Evolutionary conservation across 2,329 filamentous ascomycete genomes (phyloP).

Genomic region (Acarospora socialis): DNA sequence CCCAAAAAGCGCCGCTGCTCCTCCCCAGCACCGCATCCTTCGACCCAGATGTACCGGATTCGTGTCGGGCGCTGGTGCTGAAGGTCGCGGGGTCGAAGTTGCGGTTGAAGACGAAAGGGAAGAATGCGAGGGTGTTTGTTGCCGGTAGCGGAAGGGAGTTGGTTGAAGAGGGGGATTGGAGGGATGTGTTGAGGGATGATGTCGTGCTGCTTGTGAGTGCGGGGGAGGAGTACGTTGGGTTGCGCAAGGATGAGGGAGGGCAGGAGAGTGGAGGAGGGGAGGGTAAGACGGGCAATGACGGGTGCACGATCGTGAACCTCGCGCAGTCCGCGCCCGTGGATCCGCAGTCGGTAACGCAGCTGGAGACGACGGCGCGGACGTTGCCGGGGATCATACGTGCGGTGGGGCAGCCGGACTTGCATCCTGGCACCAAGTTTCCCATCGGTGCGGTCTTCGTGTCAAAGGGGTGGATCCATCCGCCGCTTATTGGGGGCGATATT

Average conservation of each 20-base stretch:
- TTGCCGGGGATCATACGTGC: constrained; percentile 23
- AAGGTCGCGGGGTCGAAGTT: constrained; percentile 21
- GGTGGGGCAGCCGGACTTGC: constrained; percentile 24
- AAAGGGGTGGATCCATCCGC: constrained; percentile 23
- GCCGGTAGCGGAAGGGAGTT: constrained; percentile 19
- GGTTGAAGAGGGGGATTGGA: constrained; percentile 18
- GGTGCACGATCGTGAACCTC: constrained; percentile 13
- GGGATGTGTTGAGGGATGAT: constrained; percentile 16
- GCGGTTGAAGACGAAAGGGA: constrained; percentile 17
- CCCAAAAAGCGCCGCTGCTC: constrained; percentile 18
- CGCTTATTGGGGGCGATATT: constrained; percentile 26
- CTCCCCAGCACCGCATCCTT: constrained; percentile 14
- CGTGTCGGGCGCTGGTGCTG: constrained; percentile 17
- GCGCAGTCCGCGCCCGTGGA: constrained; percentile 20
- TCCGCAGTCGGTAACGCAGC: constrained; percentile 19
- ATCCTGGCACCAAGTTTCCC: constrained; percentile 25
- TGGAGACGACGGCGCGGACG: constrained; percentile 19
- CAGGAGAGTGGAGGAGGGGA: background rate
- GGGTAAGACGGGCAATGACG: background rate
- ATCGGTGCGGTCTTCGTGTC: constrained; percentile 25
- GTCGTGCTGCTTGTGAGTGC: constrained; percentile 18
- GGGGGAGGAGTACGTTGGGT: constrained; percentile 22
- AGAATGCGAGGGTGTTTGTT: constrained; percentile 18
- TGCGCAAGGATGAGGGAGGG: constrained; percentile 13
- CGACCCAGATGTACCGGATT: constrained; percentile 14